Evolutionary conservation across 305 asterid genomes (phyloP).

Genomic region (Lippia alba): DNA sequence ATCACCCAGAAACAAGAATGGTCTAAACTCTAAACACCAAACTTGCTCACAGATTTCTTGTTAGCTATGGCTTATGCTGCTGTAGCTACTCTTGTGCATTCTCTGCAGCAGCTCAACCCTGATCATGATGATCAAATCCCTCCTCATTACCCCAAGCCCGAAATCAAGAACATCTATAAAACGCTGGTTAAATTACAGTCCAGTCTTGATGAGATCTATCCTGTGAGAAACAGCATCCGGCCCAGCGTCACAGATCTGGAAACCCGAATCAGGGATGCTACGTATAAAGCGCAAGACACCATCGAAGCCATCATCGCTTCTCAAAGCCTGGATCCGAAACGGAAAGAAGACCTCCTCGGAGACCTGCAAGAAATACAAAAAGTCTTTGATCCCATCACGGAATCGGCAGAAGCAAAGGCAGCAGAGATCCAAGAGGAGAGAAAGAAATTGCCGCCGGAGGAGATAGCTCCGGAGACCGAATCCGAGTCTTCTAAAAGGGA

Average conservation of each 20-base stretch:
- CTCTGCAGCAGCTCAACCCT: not conserved
- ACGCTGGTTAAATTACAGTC: not conserved
- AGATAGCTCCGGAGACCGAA: not conserved
- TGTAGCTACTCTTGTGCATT: conserved; percentile 8
- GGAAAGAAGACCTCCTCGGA: not conserved
- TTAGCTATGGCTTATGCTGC: conserved; percentile 26
- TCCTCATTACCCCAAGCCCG: not conserved
- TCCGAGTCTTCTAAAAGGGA: not conserved
- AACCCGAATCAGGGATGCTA: conserved; percentile 5
- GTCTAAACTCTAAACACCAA: no score
- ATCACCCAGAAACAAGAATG: no score
- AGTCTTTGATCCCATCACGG: conserved; percentile 6
- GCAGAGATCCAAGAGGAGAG: conserved; percentile 1
- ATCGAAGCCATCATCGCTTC: not conserved
- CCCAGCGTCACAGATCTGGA: conserved; percentile 9
- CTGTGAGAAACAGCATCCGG: not conserved
- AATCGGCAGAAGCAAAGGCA: not conserved
- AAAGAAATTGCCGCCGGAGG: not conserved
- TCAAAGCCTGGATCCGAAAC: not conserved
- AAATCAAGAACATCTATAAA: not conserved
- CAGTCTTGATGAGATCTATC: not conserved
- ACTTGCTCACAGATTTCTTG: not conserved
- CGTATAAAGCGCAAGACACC: conserved; percentile 23
- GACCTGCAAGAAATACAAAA: conserved; percentile 7
- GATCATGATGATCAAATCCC: not conserved